phyloP scores from a whole-genome alignment of 176 grass and related monocot genomes.

The Bromus sterilis region DNA sequence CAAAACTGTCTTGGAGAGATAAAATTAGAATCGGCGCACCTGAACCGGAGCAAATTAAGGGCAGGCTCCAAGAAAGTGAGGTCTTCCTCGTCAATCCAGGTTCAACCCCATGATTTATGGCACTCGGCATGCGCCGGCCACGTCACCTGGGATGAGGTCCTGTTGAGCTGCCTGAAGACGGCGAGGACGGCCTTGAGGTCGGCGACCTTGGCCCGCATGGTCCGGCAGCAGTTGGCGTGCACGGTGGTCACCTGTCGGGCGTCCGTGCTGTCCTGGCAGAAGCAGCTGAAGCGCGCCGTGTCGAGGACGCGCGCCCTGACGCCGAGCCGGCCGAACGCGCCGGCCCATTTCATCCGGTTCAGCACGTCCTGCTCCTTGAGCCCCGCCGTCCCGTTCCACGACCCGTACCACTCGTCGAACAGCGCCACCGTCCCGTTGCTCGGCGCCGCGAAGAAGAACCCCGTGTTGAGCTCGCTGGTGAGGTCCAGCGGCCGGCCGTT shows the following conservation, averaged over 20 bases:
- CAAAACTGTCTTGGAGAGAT: no score
- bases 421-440: conserved; percentile 38
- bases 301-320: conserved; percentile 56
- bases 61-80: no score
- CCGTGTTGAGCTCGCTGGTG: conserved; percentile 45
- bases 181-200: conserved; percentile 45
- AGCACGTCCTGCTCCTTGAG: conserved; percentile 78
- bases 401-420: conserved; percentile 43
- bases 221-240: conserved; percentile 78
- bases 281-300: conserved; percentile 59
- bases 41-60: no score
- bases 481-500: conserved; percentile 24
- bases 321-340: conserved; percentile 31
- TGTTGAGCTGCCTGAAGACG: neutral
- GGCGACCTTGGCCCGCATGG: conserved; percentile 52
- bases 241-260: conserved; percentile 49
- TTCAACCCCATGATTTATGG: conserved; percentile 14
- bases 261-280: conserved; percentile 56
- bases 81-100: no score
- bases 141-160: neutral
- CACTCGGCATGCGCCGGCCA: conserved; percentile 32
- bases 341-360: conserved; percentile 33
- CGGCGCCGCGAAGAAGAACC: conserved; percentile 46
- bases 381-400: conserved; percentile 14
- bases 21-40: no score